Evolutionary conservation across 805 yeast species (phyloP).

Genomic region (Yarrowia osloensis): DNA sequence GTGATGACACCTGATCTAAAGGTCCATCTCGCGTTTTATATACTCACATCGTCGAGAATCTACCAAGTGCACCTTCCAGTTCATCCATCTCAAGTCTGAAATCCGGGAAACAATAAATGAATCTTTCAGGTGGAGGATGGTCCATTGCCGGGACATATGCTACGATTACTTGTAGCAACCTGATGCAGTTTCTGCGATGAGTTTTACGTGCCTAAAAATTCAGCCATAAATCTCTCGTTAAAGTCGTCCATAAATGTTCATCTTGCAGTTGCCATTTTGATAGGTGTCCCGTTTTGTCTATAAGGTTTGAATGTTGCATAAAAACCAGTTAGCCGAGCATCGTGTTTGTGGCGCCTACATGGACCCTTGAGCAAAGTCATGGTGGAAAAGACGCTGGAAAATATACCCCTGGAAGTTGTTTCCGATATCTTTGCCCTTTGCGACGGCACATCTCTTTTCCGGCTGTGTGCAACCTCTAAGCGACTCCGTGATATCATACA

Average conservation of each 20-base stretch:
- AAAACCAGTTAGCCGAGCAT: not conserved
- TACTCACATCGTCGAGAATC: not conserved
- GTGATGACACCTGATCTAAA: too few species aligned
- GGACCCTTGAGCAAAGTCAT: not conserved
- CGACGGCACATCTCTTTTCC: not conserved
- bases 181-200: not conserved
- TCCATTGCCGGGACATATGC: not conserved
- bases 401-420: not conserved
- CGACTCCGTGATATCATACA: slow-evolving; percentile 13
- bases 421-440: not conserved
- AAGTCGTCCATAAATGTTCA: not conserved
- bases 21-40: not conserved
- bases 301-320: not conserved
- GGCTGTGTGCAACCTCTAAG: not conserved
- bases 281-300: not conserved
- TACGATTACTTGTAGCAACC: not conserved
- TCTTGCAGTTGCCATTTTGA: not conserved
- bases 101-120: not conserved
- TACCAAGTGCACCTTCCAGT: not conserved
- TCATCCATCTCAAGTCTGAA: too few species aligned
- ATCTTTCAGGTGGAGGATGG: not conserved
- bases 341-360: not conserved
- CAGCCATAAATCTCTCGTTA: not conserved
- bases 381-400: not conserved
- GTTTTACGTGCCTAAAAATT: not conserved